Base-by-base conservation (phyloP, 257 asterid genomes). In the Salvia miltiorrhiza region DNA sequence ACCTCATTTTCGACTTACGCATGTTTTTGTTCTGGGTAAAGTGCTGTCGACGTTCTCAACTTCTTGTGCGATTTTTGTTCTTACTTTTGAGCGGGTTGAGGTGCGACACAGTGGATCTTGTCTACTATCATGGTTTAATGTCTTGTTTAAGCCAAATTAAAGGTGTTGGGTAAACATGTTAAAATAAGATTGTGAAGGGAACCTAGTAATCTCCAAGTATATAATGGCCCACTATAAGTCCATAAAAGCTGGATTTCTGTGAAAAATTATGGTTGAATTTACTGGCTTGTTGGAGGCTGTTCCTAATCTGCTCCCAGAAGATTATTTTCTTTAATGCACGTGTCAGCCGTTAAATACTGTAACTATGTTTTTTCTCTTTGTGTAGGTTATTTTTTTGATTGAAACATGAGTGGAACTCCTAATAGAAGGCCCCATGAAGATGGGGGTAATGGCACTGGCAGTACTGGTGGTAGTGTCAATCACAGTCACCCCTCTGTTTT, bases 371-470 rank as follows among this genome's bases (percentile, higher is more conserved):
- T 33, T 17, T 66, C 6, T 7, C 14, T 30, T 12, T 39, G n/a
- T 43, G 2, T 40, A 73, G 78, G 70, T 26, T 20, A 47, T 48
- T 71, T 21, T 8, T 23, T 67, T 69, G 49, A 52, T 32, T 53
- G 71, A 41, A 80, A 67, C 68, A 90, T 93, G 98, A 93, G 96
- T 76, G 67, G 83, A 80, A 65, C 92, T 48, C 94, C 92, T 19
- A 85, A 82, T 53, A 88, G 88, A 85, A 87, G 97, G 78, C 78
- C 80, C 4, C 95, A 82, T 9, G 97, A 90, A 57, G 98, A 90
- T 74, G 92, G 95, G 57, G 88, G 93, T 20, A 79, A 55, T 74
- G 78, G 73, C 62, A 80, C 74, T 40, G 79, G 76, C 41, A 65
- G 66, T 73, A 78, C 67, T 3, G 73, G 74, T 60, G 78, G 81